Conservation (phyloP, 805 yeast species). For the Pichia pseudocactophila region DNA sequence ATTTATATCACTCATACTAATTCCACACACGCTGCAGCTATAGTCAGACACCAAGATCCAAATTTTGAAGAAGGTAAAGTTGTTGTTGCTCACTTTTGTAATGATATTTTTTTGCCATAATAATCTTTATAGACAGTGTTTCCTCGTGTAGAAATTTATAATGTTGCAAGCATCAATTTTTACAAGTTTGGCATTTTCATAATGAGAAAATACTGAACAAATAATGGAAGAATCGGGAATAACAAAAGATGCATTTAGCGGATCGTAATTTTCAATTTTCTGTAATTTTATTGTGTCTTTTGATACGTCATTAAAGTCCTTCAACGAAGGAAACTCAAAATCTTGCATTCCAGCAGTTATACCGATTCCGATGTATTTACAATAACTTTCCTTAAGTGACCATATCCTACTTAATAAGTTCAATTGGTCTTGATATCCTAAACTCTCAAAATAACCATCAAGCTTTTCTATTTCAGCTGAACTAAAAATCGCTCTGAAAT, state of each 20-base stretch:
- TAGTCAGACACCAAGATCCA: conserved; percentile 50
- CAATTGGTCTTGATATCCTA: conserved; percentile 13
- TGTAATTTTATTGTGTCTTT: conserved; percentile 7
- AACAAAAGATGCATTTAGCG: conserved; percentile 5
- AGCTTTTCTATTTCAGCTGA: conserved; percentile 24
- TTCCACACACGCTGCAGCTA: conserved; percentile 75
- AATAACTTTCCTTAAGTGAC: conserved; percentile 74
- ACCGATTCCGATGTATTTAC: conserved; percentile 61
- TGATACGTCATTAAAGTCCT: conserved; percentile 20
- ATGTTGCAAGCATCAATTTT: conserved; percentile 4
- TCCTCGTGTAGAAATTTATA: conserved; percentile 1
- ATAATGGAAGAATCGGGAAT: conserved; percentile 6
- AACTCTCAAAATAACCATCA: conserved; percentile 4
- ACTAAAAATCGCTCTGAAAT: conserved; percentile 25
- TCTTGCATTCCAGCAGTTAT: conserved; percentile 24
- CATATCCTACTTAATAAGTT: conserved; percentile 47
- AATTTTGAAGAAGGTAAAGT: conserved; percentile 61
- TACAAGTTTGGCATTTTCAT: conserved; percentile 1
- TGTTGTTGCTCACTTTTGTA: conserved; percentile 58
- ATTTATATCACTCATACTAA: conserved; percentile 56
- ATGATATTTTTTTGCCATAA: conserved; percentile 10
- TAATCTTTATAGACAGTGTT: neutral
- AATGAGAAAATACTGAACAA: conserved; percentile 11
- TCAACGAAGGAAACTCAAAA: conserved; percentile 17
- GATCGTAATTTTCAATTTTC: neutral